Evolutionary conservation across 1,284 basidiomycete species (phyloP).

Genomic region (Exobasidium rhododendri): DNA sequence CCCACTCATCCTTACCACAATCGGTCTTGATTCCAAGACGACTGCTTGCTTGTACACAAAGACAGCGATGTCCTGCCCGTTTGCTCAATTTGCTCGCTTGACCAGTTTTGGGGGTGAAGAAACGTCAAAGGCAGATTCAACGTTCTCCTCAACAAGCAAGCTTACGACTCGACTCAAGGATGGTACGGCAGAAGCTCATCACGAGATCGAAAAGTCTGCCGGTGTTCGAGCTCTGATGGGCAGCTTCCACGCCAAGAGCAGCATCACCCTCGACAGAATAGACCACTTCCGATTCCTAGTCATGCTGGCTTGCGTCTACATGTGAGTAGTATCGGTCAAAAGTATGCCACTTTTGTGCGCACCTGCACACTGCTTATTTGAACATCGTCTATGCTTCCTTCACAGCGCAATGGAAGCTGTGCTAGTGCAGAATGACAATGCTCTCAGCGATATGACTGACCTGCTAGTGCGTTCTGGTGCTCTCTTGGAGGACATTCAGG

Average conservation of each 20-base stretch:
- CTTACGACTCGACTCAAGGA: conserved; percentile 23
- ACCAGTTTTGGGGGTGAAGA: background rate
- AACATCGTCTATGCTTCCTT: too few relatives aligned
- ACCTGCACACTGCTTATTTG: too few relatives aligned
- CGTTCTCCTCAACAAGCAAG: background rate
- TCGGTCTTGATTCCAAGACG: too few relatives aligned
- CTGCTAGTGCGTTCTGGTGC: background rate
- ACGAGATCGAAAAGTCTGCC: conserved; percentile 24
- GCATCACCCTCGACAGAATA: conserved; percentile 17
- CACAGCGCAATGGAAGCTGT: conserved; percentile 6
- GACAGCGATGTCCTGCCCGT: background rate
- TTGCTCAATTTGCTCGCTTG: background rate
- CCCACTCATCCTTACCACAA: too few relatives aligned
- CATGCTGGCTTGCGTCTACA: conserved; percentile 35
- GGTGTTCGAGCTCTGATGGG: conserved; percentile 29
- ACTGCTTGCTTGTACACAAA: too few relatives aligned
- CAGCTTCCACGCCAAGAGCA: background rate
- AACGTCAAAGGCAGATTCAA: background rate
- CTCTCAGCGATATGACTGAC: background rate
- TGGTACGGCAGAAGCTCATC: conserved; percentile 26
- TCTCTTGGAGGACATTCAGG: conserved; percentile 1
- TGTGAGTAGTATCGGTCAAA: too few relatives aligned
- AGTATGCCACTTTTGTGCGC: too few relatives aligned
- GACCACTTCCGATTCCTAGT: conserved; percentile 39
- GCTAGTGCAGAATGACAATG: background rate